Conservation (phyloP, 306 rosid genomes). For the Begonia masoniana region DNA sequence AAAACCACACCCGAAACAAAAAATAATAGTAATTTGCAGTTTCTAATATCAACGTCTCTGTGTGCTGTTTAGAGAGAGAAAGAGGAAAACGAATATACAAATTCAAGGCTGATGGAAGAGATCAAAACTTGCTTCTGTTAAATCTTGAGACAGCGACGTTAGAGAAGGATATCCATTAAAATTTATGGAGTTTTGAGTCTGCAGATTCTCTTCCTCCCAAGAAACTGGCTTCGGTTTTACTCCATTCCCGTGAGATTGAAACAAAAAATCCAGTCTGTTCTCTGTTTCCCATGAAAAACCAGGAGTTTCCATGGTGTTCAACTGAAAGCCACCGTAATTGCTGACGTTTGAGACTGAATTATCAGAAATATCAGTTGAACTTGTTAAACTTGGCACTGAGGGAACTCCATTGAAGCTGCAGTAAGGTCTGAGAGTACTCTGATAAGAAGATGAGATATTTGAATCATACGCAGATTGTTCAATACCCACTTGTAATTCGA, state of each 20-base stretch:
- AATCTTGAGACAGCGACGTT: constrained; percentile 66
- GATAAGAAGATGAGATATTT: constrained; percentile 7
- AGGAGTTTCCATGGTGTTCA: constrained; percentile 36
- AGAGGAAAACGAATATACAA: constrained; percentile 20
- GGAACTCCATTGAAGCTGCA: constrained; percentile 32
- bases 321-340: constrained; percentile 33
- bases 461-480: constrained; percentile 4
- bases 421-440: constrained; percentile 12
- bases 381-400: constrained; percentile 70
- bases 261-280: constrained; percentile 40
- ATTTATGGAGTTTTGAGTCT: constrained; percentile 42
- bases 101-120: constrained; percentile 62
- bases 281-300: constrained; percentile 49
- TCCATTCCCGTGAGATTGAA: constrained; percentile 38
- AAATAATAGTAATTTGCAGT: not conserved
- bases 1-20: no score
- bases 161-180: constrained; percentile 61
- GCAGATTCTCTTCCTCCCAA: constrained; percentile 30
- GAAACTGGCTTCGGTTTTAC: constrained; percentile 47
- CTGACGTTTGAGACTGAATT: constrained; percentile 46
- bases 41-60: constrained; percentile 61
- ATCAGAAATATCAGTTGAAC: constrained; percentile 61
- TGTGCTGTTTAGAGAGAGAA: constrained; percentile 13
- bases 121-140: constrained; percentile 63
- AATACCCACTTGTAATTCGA: not conserved